Conservation (phyloP, 352 stramenopile species). For the Globisporangium alternatum region DNA sequence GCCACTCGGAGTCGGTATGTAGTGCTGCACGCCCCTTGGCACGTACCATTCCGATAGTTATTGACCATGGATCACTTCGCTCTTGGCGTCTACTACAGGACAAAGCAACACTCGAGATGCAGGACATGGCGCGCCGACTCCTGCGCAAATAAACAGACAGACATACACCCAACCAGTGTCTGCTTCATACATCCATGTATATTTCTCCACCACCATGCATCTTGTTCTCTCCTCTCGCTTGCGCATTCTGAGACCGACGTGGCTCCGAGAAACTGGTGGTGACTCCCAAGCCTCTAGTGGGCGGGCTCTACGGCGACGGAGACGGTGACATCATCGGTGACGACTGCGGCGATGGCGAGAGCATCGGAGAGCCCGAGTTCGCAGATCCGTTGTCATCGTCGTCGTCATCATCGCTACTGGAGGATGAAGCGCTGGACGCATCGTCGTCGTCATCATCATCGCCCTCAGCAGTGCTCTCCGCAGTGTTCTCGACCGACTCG, state of each 20-base stretch:
- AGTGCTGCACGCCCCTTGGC: background rate
- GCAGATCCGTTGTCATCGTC: constrained; percentile 52
- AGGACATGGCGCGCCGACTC: constrained; percentile 27
- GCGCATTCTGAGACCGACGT: too few species aligned
- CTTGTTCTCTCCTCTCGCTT: background rate
- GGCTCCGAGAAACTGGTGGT: background rate
- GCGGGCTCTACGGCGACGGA: constrained; percentile 36
- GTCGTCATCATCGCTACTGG: constrained; percentile 25
- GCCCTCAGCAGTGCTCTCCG: constrained; percentile 22
- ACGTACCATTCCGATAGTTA: background rate
- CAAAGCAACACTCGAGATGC: constrained; percentile 29
- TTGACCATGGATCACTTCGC: background rate
- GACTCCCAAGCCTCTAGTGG: too few species aligned
- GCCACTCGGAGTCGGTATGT: constrained; percentile 45
- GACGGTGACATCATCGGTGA: constrained; percentile 61
- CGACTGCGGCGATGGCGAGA: constrained; percentile 45
- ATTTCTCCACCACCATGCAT: background rate
- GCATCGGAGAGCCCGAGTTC: constrained; percentile 57
- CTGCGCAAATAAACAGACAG: constrained; percentile 32
- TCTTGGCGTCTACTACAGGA: constrained; percentile 19
- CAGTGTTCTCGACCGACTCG: constrained; percentile 18
- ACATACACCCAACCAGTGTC: background rate
- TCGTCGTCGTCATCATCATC: constrained; percentile 44
- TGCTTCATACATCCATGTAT: background rate
- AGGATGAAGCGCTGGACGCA: constrained; percentile 33